A percentile compares a stretch with the other conserved stretches of the same genome.
These are phyloP conservation scores for Coemansia interrupta DNA, from an alignment of 192 early-diverging fungal species.

Conservation along the genomic window DNA sequence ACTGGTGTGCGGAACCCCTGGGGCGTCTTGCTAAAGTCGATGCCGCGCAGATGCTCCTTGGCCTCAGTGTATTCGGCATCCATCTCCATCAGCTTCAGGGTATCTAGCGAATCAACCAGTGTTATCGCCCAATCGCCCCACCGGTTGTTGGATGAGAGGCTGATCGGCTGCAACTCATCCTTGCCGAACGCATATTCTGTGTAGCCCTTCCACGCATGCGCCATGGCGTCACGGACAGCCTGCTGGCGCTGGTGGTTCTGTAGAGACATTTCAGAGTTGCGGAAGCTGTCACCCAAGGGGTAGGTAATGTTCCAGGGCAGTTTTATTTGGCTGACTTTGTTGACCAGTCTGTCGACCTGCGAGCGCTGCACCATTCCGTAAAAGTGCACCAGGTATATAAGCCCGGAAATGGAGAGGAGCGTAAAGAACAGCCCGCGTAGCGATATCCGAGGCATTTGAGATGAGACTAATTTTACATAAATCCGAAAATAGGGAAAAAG, in stretches of 20 bases:
- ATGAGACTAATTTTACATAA: neutral
- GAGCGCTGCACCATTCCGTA: conserved; percentile 15
- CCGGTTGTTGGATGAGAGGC: conserved; percentile 17
- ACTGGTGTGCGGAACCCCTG: conserved; percentile 14
- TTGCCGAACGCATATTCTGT: conserved; percentile 34
- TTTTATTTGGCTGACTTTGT: conserved; percentile 17
- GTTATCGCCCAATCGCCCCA: conserved; percentile 76
- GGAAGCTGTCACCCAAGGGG: neutral
- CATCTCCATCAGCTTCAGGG: conserved; percentile 74
- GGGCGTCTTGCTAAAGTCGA: conserved; percentile 51
- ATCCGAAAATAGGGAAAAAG: neutral
- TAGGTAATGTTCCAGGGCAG: conserved; percentile 1
- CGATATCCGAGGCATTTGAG: conserved; percentile 12
- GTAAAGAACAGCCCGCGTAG: conserved; percentile 29
- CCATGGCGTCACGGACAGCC: conserved; percentile 39
- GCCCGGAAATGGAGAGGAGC: conserved; percentile 4
- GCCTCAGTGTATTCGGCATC: conserved; percentile 70
- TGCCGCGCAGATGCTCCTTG: conserved; percentile 57
- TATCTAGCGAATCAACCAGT: conserved; percentile 82
- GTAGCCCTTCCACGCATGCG: conserved; percentile 52
- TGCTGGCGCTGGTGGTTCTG: conserved; percentile 27
- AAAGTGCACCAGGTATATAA: conserved; percentile 25
- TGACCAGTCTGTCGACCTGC: conserved; percentile 11
- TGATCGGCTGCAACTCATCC: conserved; percentile 49
- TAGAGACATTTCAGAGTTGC: conserved; percentile 5